Evolutionary conservation across 164 flowering plant species (phyloP).

Genomic region (Vitis riparia): DNA sequence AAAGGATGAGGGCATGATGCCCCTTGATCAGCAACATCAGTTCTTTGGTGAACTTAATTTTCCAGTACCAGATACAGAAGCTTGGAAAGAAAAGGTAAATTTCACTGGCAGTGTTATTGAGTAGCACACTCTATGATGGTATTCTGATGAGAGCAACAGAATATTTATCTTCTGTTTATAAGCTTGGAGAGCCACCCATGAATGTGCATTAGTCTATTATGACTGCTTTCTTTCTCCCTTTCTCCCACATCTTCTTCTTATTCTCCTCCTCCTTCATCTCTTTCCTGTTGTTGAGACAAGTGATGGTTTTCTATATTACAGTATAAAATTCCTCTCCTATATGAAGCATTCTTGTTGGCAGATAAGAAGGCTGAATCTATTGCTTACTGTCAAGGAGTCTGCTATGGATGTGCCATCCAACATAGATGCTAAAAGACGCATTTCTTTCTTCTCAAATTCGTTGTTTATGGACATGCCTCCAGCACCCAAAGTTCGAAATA

Average conservation of each 20-base stretch:
- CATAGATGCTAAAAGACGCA: constrained; percentile 51
- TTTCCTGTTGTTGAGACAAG: neutral
- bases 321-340: neutral
- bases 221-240: neutral
- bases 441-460: constrained; percentile 52
- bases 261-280: neutral
- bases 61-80: constrained; percentile 64
- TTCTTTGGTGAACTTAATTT: constrained; percentile 69
- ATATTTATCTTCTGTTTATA: neutral
- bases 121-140: neutral
- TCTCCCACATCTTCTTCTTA: neutral
- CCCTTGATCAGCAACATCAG: constrained; percentile 58
- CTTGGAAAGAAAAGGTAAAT: constrained; percentile 86
- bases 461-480: constrained; percentile 54
- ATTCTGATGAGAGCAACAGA: no score
- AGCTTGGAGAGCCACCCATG: neutral
- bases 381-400: constrained; percentile 48
- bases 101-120: neutral
- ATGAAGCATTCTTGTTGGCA: constrained; percentile 12
- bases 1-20: constrained; percentile 53
- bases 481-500: constrained; percentile 51
- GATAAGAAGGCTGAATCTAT: constrained; percentile 37
- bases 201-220: neutral
- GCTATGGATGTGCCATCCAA: constrained; percentile 47
- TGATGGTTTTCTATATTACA: neutral